Base-by-base conservation (phyloP, 306 rosid genomes). In the Cicer yamashitae region DNA sequence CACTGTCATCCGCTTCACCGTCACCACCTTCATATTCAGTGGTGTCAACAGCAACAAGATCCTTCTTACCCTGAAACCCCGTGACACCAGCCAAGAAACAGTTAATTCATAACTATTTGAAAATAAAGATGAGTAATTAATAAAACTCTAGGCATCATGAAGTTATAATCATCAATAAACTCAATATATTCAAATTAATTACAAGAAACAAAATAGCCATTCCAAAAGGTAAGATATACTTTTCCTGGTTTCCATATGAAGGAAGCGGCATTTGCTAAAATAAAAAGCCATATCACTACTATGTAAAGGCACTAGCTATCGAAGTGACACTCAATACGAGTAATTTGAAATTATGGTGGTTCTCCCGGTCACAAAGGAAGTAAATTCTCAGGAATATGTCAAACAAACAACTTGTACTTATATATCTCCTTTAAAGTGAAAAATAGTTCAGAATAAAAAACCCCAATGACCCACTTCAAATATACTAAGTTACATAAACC, bases 31-130 rank as follows among this genome's bases (percentile, higher is more conserved):
- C 96, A 82, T 86, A 84, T 71, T 89, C 98, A 10, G 87, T 85
- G 69, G 91, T 73, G 73, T 90, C 97, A 67, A 94, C 85, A 1
- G 88, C 88, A 12, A 52, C 87, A 39, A 94, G 84, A 80, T 89
- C 99, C 51, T 92, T 94, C 88, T 94, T 94, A 75, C 96, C 97
- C 99, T 94, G 86, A 68, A 58, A 34, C 52, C 44, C 72, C 53
- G 57, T 38, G 53, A 63, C n/a, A 81, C 76, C 62, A 53, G 15
- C 51, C 76, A 79, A 67, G 45, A 75, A 79, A 62, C 25, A 47
- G 50, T 60, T 41, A 38, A 38, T 37, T n/a, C 25, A 67, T 34
- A 43, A 51, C 25, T 20, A 48, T 0, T 65, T 15, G 20, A 43
- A 64, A 38, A 76, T 17, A 70, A 65, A 62, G 15, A 73, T 60